Percentiles rank a stretch among this genome's conserved stretches.
Evolutionary conservation across 2,329 filamentous ascomycete species (phyloP).

Genomic region (Cryphonectria nitschkei): DNA sequence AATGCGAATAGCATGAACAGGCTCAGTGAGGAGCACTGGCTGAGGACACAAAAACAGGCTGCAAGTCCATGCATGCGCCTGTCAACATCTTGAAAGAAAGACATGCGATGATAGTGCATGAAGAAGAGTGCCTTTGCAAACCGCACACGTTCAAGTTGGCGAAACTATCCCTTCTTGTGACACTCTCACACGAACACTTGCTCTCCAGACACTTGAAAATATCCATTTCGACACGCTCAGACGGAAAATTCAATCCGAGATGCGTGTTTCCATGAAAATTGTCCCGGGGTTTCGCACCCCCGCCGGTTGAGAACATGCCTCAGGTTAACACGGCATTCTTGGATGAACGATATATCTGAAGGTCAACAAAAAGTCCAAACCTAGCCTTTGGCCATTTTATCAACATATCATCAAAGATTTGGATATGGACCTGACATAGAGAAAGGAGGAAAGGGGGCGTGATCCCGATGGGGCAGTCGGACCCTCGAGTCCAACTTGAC

Average conservation of each 20-base stretch:
- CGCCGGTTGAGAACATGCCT: not conserved
- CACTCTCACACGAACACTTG: not conserved
- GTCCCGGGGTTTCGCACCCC: not conserved
- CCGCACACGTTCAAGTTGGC: not conserved
- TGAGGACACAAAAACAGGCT: not conserved
- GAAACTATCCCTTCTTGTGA: not conserved
- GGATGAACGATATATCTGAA: slow-evolving; percentile 1
- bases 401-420: not conserved
- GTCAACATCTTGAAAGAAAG: not conserved
- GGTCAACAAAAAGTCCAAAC: not conserved
- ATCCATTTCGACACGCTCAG: not conserved
- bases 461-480: not conserved
- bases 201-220: not conserved
- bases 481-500: slow-evolving; percentile 3
- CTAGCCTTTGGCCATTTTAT: not conserved
- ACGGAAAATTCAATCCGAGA: not conserved
- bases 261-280: not conserved
- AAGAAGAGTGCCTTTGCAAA: not conserved
- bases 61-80: not conserved
- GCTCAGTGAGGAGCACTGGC: not conserved
- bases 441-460: no score
- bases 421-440: not conserved
- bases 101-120: not conserved
- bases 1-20: not conserved
- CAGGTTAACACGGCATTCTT: not conserved